These are phyloP conservation scores for Takashimella tepidaria DNA, from an alignment of 1,284 basidiomycete species.

Conservation along the genomic window DNA sequence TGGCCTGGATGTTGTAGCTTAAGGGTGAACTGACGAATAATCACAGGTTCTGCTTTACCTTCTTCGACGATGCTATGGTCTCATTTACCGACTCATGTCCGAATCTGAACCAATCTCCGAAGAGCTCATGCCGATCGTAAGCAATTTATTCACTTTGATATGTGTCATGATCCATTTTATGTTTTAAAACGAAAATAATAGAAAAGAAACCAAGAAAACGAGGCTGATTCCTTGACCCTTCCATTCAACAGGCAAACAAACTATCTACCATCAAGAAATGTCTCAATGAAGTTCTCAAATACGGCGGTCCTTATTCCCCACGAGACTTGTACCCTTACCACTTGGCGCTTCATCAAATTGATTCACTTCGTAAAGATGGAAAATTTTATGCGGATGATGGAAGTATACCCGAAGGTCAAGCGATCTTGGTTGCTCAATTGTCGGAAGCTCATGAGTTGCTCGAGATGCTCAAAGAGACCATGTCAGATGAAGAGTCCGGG, in stretches of 20 bases:
- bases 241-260: constrained; percentile 69
- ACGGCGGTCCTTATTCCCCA: constrained; percentile 91
- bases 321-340: constrained; percentile 97
- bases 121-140: constrained; percentile 91
- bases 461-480: constrained; percentile 61
- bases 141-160: constrained; percentile 41
- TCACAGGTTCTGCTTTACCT: constrained; percentile 82
- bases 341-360: constrained; percentile 91
- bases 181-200: too few species aligned
- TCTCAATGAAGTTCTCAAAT: constrained; percentile 93
- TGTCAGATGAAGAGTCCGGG: constrained; percentile 35
- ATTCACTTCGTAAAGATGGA: constrained; percentile 84
- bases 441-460: constrained; percentile 94
- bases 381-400: constrained; percentile 73
- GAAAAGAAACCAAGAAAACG: too few species aligned
- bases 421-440: constrained; percentile 90
- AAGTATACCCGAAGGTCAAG: constrained; percentile 87
- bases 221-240: not conserved
- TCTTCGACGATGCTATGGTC: constrained; percentile 88
- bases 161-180: too few species aligned
- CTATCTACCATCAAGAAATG: constrained; percentile 92
- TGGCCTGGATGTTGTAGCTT: constrained; percentile 48
- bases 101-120: constrained; percentile 99
- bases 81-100: constrained; percentile 89
- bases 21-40: not conserved